Evolutionary conservation across 116 monocot genomes (phyloP).

Genomic region (Trichopus zeylanicus): DNA sequence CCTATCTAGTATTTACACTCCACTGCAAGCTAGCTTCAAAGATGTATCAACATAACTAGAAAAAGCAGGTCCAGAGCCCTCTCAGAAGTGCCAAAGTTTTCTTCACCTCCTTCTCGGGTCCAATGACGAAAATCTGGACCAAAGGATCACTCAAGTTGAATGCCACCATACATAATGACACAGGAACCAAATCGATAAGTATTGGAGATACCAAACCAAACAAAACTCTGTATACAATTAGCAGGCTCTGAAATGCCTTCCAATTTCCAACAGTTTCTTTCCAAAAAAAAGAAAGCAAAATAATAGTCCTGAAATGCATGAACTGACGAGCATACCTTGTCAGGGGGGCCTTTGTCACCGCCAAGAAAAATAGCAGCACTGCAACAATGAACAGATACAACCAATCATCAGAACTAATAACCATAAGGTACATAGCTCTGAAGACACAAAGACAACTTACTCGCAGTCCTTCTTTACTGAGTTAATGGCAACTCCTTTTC

Average conservation of each 20-base stretch:
- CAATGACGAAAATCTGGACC: constrained; percentile 85
- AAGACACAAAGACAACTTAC: constrained; percentile 28
- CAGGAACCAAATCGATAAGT: not conserved
- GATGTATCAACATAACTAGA: too few relatives aligned
- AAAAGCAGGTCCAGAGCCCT: too few relatives aligned
- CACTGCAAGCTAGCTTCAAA: too few relatives aligned
- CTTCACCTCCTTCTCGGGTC: constrained; percentile 69
- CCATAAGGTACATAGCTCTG: not conserved
- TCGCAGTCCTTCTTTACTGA: constrained; percentile 74
- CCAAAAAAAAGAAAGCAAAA: not conserved
- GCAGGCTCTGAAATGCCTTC: not conserved
- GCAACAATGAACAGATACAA: constrained; percentile 19
- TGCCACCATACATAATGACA: too few relatives aligned
- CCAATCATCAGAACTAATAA: not conserved
- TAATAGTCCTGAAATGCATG: not conserved
- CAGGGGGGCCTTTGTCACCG: constrained; percentile 72
- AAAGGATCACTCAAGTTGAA: not conserved
- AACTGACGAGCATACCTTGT: constrained; percentile 46
- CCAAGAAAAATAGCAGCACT: constrained; percentile 81
- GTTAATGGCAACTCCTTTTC: constrained; percentile 59
- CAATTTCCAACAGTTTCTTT: not conserved
- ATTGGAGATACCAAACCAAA: not conserved
- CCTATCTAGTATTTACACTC: too few relatives aligned
- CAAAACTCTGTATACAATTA: too few relatives aligned
- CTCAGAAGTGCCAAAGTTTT: constrained; percentile 82